These are phyloP conservation scores for Clonostachys rhizophaga DNA, from an alignment of 2,329 filamentous ascomycete genomes.

Conservation along the genomic window DNA sequence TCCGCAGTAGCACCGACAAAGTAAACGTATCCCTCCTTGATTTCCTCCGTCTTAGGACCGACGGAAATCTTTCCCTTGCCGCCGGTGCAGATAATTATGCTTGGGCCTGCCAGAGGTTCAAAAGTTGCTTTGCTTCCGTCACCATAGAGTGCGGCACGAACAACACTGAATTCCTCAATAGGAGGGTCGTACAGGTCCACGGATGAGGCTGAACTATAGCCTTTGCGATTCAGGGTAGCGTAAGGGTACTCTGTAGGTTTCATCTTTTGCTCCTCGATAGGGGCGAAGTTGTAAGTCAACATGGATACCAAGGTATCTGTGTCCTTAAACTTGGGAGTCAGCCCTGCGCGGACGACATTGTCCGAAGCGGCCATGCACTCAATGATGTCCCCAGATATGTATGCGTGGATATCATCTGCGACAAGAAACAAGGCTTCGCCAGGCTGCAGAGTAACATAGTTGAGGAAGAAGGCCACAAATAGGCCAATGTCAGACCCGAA, in stretches of 20 bases:
- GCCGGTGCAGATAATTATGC: slow-evolving; percentile 85
- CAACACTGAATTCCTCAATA: slow-evolving; percentile 92
- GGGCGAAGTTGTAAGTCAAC: slow-evolving; percentile 93
- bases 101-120: slow-evolving; percentile 81
- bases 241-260: slow-evolving; percentile 80
- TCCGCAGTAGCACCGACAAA: slow-evolving; percentile 88
- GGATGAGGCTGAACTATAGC: slow-evolving; percentile 72
- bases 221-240: slow-evolving; percentile 72
- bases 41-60: slow-evolving; percentile 72
- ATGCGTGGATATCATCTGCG: slow-evolving; percentile 96
- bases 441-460: slow-evolving; percentile 81
- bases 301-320: slow-evolving; percentile 83
- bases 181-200: slow-evolving; percentile 85
- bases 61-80: slow-evolving; percentile 83
- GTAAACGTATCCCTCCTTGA: slow-evolving; percentile 70
- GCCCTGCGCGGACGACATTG: slow-evolving; percentile 94
- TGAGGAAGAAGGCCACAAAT: slow-evolving; percentile 96
- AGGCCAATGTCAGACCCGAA: slow-evolving; percentile 90
- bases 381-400: slow-evolving; percentile 89
- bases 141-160: slow-evolving; percentile 65
- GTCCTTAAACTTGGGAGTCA: slow-evolving; percentile 98
- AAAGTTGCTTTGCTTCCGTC: slow-evolving; percentile 80
- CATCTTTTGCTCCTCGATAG: slow-evolving; percentile 95
- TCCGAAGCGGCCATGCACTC: slow-evolving; percentile 99
- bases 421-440: slow-evolving; percentile 95